Base-by-base conservation (phyloP, 192 early-diverging fungal species). In the Umbelopsis ramanniana region DNA sequence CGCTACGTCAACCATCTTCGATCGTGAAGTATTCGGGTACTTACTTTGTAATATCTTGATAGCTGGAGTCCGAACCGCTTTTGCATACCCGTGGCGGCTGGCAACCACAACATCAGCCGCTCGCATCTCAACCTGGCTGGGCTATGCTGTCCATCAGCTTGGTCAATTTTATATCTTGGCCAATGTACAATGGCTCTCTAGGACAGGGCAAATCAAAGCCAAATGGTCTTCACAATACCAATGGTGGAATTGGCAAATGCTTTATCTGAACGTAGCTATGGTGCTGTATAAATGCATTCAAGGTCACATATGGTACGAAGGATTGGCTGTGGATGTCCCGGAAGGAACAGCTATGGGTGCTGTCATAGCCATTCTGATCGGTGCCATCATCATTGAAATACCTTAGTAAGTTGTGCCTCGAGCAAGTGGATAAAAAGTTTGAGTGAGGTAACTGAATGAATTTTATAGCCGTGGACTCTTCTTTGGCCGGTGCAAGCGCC, bases 161-260 rank as follows among this genome's bases (percentile, higher is more conserved):
- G 77, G 72, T 4, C 77, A 79, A 47, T 79, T 69, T 68, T 48
- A 37, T 21, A 71, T 79, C 23, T 24, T 79, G 4, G 68, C 68
- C 8, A 45, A 57, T 37, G 72, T 67, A 0, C 72, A 79, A 40
- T 63, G 57, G 57, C 33, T 63, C 11, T 37, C 57, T 5, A 24
- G 35, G 9, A 48, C 74, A 35, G 71, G 71, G 17, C 35, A 66
- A 23, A 54, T 70, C 35, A 46, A 67, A 68, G 63, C 33, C 10
- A 76, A 68, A 68, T 75, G 73, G 72, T 52, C 63, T 37, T 26
- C 48, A 2, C 15, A 74, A 14, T 69, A 74, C 22, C 63, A 68
- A 66, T 69, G 70, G 72, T 72, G 73, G 69, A 79, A 79, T 71
- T 79, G 72, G 72, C 23, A 48, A 23, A 79, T 79, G 77, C 19